Base-by-base conservation (phyloP, 345 rosid species). In the Brassica napus region DNA sequence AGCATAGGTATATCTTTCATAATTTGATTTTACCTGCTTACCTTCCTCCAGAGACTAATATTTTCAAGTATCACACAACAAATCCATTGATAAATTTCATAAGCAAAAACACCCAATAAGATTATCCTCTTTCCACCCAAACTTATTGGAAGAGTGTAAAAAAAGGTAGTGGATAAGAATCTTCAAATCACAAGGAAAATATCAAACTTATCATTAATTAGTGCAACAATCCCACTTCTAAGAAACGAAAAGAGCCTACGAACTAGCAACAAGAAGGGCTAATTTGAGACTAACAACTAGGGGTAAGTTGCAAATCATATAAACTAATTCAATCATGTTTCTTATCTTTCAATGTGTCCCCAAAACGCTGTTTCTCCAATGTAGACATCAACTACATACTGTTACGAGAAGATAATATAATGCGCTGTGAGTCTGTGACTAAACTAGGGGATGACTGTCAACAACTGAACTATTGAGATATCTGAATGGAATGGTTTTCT, bases 11-110 rank as follows among this genome's bases (percentile, higher is more conserved):
- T 8, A 21, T 47, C 11, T 61, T 60, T 61, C 35, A 18, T 60
- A 69, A 77, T 61, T 35, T 69, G 57, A 77, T 77, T 69, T 62
- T 52, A 77, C 64, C 14, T 61, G 69, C 30, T 49, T 31, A 47
- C 35, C 63, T 69, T 61, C 6, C 26, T 42, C 55, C 52, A 26
- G 14, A 49, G 39, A 62, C 39, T 70, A 4, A 64, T 35, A 70
- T 63, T 35, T 14, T 52, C 32, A 77, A 77, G 44, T 15, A 42
- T 68, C 69, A 69, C 24, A 47, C 44, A 6, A 68, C 61, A 68
- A 68, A 76, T 6, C 15, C 11, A 60, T 76, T 10, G 8, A 57
- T 39, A 42, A 42, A 68, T 42, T 47, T 6, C 12, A 3, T 30
- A 49, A 52, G 34, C 62, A 49, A 18, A 49, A 31, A 49, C 18